Evolutionary conservation across 2,329 filamentous ascomycete species (phyloP), one percentile per base, ranked within the genome.

Genomic region (Fusarium caatingaense): DNA sequence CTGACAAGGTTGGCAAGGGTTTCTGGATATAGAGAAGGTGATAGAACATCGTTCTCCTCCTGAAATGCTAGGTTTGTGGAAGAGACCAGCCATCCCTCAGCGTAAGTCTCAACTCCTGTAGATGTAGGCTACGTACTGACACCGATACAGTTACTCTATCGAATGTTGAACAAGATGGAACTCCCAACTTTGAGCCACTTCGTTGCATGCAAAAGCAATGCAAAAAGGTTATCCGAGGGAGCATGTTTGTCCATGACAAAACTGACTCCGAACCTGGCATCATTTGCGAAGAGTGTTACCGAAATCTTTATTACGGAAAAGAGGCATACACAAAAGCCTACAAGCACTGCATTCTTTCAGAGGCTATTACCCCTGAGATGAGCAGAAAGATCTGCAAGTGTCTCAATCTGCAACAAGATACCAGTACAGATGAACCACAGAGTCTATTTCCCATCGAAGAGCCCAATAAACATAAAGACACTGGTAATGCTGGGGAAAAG

Each of bases 1-100:
- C 46, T 72, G 10, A 66, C 30, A 27, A 4, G 0, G 11, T 7
- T 10, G 1, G 2, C 7, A 15, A 73, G 70, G 70, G 1, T 69
- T 73, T 21, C 56, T 73, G 8, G 71, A 73, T 30, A 72, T 73
- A 23, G 71, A 73, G 13, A 73, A 60, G 32, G 13, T 73, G 12
- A 69, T 73, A 8, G 71, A 73, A n/a, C 70, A 73, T 54, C 70
- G 71, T 2, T 53, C 67, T 13, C 61, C 65, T 5, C 61, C 55
- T 15, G 65, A 72, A 21, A 69, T 54, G 18, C 44, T 72, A 18
- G 60, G 68, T 2, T 67, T 67, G 25, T 69, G 68, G 68, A 73
- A 72, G 45, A 58, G 60, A 15, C 71, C 70, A n/a, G 69, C 70
- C 8, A 71, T 71, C 25, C 69, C 70, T 20, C 70, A 72, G 46